These are phyloP conservation scores for Syncephalastrum racemosum DNA, from an alignment of 371 early-diverging fungal species.

Conservation along the genomic window DNA sequence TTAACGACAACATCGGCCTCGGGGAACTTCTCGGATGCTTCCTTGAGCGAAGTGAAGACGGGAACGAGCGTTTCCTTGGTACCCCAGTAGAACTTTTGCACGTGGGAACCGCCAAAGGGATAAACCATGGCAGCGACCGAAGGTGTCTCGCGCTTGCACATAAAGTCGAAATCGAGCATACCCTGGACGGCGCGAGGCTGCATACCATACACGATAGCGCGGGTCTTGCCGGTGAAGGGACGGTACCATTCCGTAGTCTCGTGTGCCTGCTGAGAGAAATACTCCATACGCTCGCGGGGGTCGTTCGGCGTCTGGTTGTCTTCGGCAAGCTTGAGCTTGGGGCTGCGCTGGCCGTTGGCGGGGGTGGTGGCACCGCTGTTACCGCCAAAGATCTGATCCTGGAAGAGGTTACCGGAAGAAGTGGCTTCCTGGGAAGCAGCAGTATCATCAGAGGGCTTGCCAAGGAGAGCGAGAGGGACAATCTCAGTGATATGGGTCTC, in stretches of 20 bases:
- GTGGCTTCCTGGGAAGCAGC: slow-evolving; percentile 22
- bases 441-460: slow-evolving; percentile 42
- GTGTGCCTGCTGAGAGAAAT: slow-evolving; percentile 37
- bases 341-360: slow-evolving; percentile 30
- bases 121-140: slow-evolving; percentile 99
- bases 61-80: slow-evolving; percentile 95
- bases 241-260: slow-evolving; percentile 59
- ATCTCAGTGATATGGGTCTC: slow-evolving; percentile 98
- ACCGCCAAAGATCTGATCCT: slow-evolving; percentile 62
- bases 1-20: slow-evolving; percentile 95
- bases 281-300: slow-evolving; percentile 58
- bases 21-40: slow-evolving; percentile 84
- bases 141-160: slow-evolving; percentile 94
- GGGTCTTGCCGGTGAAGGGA: slow-evolving; percentile 90
- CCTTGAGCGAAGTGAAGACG: slow-evolving; percentile 86
- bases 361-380: slow-evolving; percentile 29
- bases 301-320: slow-evolving; percentile 42
- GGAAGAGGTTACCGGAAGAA: slow-evolving; percentile 66
- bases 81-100: slow-evolving; percentile 99
- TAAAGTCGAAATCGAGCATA: slow-evolving; percentile 98
- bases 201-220: slow-evolving; percentile 96
- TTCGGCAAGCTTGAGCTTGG: slow-evolving; percentile 35
- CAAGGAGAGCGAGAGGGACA: slow-evolving; percentile 88
- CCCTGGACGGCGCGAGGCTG: slow-evolving; percentile 99
- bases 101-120: slow-evolving; percentile 97